These are phyloP conservation scores for Coemansia guatemalensis DNA, from an alignment of 192 early-diverging fungal species.

Conservation along the genomic window DNA sequence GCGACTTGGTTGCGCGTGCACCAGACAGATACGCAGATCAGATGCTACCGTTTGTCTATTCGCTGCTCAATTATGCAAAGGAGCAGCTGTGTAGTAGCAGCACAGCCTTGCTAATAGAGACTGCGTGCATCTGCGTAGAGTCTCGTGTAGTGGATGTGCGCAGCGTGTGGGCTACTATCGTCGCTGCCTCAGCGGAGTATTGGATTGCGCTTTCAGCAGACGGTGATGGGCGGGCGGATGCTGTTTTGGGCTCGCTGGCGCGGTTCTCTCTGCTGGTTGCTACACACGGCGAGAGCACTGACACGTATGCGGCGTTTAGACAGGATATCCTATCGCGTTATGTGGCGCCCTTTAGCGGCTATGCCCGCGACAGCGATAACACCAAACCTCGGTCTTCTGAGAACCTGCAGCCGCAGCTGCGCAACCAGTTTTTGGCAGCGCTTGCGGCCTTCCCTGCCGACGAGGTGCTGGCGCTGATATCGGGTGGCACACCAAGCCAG, in stretches of 20 bases:
- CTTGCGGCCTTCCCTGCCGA: constrained; percentile 26
- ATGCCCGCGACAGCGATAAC: neutral
- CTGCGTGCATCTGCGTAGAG: constrained; percentile 22
- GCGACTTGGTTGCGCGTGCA: constrained; percentile 21
- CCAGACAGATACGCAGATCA: constrained; percentile 34
- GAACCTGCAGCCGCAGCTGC: constrained; percentile 1
- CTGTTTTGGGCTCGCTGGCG: constrained; percentile 15
- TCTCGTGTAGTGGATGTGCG: constrained; percentile 24
- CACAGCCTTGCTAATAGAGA: constrained; percentile 24
- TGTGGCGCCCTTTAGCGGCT: constrained; percentile 6
- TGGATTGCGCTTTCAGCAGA: constrained; percentile 11
- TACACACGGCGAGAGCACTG: constrained; percentile 23
- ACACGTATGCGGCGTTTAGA: constrained; percentile 26
- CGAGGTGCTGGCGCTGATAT: constrained; percentile 16
- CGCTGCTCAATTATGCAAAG: constrained; percentile 24
- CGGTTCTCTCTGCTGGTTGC: constrained; percentile 21
- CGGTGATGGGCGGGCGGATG: neutral
- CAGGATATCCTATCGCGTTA: constrained; percentile 11
- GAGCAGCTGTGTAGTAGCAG: constrained; percentile 13
- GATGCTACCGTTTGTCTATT: constrained; percentile 25
- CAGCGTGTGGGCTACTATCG: constrained; percentile 29
- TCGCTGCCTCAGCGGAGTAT: constrained; percentile 10
- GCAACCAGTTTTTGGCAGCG: constrained; percentile 19
- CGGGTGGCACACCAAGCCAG: constrained; percentile 9
- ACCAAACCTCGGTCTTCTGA: neutral